These are phyloP conservation scores for Camillea tinctor DNA, from an alignment of 2,329 filamentous ascomycete species.

Conservation along the genomic window DNA sequence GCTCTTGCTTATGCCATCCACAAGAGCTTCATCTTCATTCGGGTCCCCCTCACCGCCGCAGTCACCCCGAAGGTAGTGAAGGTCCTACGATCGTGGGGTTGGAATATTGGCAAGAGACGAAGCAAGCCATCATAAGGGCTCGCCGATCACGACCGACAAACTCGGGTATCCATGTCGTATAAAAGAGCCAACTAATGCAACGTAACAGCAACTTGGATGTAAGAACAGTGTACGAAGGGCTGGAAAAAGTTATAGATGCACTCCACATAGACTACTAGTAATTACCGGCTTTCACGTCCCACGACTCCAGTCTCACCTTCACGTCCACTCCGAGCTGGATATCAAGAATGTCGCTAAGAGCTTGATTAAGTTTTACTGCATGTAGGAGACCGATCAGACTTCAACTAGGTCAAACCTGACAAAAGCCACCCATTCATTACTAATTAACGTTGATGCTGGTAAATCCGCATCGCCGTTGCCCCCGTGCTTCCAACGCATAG, in stretches of 20 bases:
- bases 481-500: no score
- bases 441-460: no score
- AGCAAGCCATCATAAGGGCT: slow-evolving; percentile 21
- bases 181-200: background rate
- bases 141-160: background rate
- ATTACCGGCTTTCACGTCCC: background rate
- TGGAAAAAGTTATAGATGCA: slow-evolving; percentile 13
- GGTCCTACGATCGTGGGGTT: slow-evolving; percentile 82
- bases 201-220: slow-evolving; percentile 13
- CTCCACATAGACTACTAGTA: slow-evolving; percentile 23
- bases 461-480: no score
- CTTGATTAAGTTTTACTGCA: no score
- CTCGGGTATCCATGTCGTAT: background rate
- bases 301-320: no score
- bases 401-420: no score
- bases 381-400: no score
- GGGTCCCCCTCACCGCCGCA: slow-evolving; percentile 89
- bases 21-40: slow-evolving; percentile 94
- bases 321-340: no score
- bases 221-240: slow-evolving; percentile 11
- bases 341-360: no score
- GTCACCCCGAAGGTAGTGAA: slow-evolving; percentile 95
- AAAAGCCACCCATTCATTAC: no score
- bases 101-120: slow-evolving; percentile 81
- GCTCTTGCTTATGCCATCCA: slow-evolving; percentile 95